Conservation (phyloP, 305 asterid genomes). For the Striga hermonthica region DNA sequence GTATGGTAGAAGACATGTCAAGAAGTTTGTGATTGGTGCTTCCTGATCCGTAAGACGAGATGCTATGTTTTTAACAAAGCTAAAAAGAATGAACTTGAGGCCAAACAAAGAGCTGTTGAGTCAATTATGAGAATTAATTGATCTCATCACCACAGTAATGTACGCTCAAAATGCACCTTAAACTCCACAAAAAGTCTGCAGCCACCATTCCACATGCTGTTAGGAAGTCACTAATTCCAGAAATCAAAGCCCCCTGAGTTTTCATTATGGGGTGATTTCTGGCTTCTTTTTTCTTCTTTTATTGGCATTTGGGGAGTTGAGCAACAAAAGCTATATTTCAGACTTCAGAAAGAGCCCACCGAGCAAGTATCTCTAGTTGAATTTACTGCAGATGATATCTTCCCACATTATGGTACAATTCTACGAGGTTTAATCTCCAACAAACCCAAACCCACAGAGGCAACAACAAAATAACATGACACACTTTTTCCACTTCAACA, state of each 20-base stretch:
- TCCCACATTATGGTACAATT: neutral
- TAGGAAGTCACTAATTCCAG: neutral
- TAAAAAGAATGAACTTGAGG: neutral
- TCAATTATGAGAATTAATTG: neutral
- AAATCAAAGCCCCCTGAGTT: neutral
- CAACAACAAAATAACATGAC: neutral
- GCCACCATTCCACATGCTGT: slow-evolving; percentile 1
- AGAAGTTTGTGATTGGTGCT: neutral
- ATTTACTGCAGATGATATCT: neutral
- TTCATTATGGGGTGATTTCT: neutral
- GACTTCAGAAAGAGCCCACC: neutral
- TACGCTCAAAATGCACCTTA: slow-evolving; percentile 4
- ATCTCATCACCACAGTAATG: neutral
- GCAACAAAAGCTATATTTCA: slow-evolving; percentile 6
- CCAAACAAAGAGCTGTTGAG: neutral
- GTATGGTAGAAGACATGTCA: neutral
- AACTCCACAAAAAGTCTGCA: slow-evolving; percentile 4
- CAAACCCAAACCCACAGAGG: slow-evolving; percentile 19
- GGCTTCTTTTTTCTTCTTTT: no score
- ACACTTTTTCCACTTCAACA: slow-evolving; percentile 3
- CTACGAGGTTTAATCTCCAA: slow-evolving; percentile 11
- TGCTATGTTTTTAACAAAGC: neutral
- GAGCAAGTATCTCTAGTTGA: slow-evolving; percentile 7
- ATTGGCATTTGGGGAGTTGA: no score
- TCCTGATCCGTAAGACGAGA: neutral